Evolutionary conservation across 2,329 filamentous ascomycete genomes (phyloP).

Genomic region (Fusarium keratoplasticum): DNA sequence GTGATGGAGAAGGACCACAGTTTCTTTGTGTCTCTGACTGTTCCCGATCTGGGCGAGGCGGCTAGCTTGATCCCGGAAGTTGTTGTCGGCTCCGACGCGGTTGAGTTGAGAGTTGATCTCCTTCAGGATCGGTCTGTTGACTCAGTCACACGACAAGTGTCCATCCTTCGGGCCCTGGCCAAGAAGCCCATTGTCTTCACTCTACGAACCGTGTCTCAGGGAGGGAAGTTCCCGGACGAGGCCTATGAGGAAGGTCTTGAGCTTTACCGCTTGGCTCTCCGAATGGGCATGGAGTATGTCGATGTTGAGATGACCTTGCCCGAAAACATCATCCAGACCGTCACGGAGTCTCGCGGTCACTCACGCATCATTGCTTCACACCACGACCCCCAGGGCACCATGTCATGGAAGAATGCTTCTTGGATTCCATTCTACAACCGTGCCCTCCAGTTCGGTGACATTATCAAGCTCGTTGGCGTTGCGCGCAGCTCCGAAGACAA

Average conservation of each 20-base stretch:
- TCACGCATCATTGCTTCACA: constrained; percentile 95
- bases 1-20: constrained; percentile 72
- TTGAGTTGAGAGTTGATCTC: constrained; percentile 93
- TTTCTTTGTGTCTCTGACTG: constrained; percentile 93
- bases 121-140: constrained; percentile 81
- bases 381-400: constrained; percentile 81
- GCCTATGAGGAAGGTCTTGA: constrained; percentile 76
- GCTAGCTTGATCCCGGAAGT: constrained; percentile 75
- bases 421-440: constrained; percentile 93
- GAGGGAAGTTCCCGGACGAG: constrained; percentile 86
- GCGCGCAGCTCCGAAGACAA: constrained; percentile 86
- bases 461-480: constrained; percentile 93
- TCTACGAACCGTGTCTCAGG: constrained; percentile 85
- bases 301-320: constrained; percentile 93
- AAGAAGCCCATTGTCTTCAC: constrained; percentile 92
- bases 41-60: constrained; percentile 77
- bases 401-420: constrained; percentile 93
- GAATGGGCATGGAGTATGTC: constrained; percentile 90
- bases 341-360: constrained; percentile 74
- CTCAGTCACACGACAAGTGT: constrained; percentile 84
- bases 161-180: constrained; percentile 78
- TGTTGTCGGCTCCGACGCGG: constrained; percentile 88
- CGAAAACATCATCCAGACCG: constrained; percentile 75
- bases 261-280: constrained; percentile 82
- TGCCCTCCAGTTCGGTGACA: constrained; percentile 88